Evolutionary conservation across 768 basidiomycete genomes (phyloP).

Genomic region (Hypsizygus marmoreus): DNA sequence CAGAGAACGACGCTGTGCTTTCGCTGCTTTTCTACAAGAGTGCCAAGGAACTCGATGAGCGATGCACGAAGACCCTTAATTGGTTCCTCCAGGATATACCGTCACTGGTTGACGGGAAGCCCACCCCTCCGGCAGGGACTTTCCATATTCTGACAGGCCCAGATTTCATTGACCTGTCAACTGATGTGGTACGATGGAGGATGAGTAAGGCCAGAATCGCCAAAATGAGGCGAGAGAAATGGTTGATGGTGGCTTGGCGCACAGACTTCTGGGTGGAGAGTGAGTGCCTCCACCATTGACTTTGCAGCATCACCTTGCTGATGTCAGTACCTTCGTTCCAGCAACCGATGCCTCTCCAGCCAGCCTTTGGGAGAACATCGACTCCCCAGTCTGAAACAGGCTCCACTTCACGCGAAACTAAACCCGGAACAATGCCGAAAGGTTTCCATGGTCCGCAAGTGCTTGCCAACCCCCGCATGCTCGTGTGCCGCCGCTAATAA

Average conservation of each 20-base stretch:
- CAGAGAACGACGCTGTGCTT: slow-evolving; percentile 17
- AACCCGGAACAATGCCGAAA: too few relatives aligned
- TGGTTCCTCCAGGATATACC: slow-evolving; percentile 9
- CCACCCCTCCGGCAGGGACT: slow-evolving; percentile 4
- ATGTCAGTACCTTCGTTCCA: slow-evolving; percentile 14
- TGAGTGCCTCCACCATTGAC: background rate
- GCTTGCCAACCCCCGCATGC: too few relatives aligned
- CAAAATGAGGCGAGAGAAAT: slow-evolving; percentile 15
- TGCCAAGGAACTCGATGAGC: slow-evolving; percentile 1
- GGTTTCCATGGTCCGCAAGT: too few relatives aligned
- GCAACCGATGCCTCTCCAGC: slow-evolving; percentile 20
- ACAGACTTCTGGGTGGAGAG: slow-evolving; percentile 9
- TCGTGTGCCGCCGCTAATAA: too few relatives aligned
- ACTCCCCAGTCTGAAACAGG: background rate
- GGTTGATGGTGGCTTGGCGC: slow-evolving; percentile 15
- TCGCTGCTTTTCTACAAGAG: slow-evolving; percentile 17
- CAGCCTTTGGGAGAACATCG: slow-evolving; percentile 7
- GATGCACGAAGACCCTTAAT: background rate
- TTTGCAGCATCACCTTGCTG: background rate
- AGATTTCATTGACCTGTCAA: slow-evolving; percentile 13
- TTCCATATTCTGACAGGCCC: slow-evolving; percentile 17
- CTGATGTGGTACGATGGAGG: slow-evolving; percentile 15
- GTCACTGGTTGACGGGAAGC: slow-evolving; percentile 12
- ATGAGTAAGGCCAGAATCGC: slow-evolving; percentile 18
- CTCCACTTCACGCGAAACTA: too few relatives aligned